Conservation (phyloP, 1,284 basidiomycete genomes). For the Sutorius eximius region DNA sequence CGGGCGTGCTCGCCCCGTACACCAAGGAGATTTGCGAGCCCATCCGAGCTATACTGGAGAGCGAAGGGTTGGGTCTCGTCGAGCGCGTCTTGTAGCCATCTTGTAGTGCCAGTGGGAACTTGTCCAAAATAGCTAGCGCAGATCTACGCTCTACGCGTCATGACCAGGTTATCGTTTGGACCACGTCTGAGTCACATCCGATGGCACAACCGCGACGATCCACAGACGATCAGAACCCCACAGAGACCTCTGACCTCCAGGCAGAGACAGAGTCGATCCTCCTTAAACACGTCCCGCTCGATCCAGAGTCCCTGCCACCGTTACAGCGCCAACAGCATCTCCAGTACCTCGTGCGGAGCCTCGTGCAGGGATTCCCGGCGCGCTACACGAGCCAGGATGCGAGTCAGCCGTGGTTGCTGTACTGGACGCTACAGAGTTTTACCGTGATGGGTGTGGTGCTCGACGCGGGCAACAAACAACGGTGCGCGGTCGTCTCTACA, state of each 20-base stretch:
- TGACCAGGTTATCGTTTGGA: neutral
- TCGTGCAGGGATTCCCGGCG: constrained; percentile 74
- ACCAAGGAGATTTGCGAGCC: constrained; percentile 85
- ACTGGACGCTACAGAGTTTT: constrained; percentile 86
- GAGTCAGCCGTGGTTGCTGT: constrained; percentile 89
- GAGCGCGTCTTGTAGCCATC: constrained; percentile 61
- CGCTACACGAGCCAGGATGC: constrained; percentile 85
- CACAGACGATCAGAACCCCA: constrained; percentile 59
- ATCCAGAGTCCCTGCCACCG: constrained; percentile 29
- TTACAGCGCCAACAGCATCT: constrained; percentile 65
- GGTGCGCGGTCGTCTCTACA: constrained; percentile 43
- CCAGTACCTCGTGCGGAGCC: constrained; percentile 66
- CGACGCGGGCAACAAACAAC: constrained; percentile 71
- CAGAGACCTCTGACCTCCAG: constrained; percentile 66
- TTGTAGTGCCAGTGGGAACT: neutral
- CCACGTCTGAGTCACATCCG: neutral
- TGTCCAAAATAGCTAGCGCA: neutral
- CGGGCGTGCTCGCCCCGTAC: constrained; percentile 90
- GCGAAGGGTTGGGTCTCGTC: constrained; percentile 80
- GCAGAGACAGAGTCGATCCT: constrained; percentile 67
- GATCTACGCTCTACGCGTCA: neutral
- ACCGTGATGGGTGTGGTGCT: constrained; percentile 75
- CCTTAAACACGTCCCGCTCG: constrained; percentile 43
- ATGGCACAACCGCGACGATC: constrained; percentile 34
- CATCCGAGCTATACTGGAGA: constrained; percentile 75